Conservation (phyloP, 179 eudicot species). For the Vitellaria paradoxa region DNA sequence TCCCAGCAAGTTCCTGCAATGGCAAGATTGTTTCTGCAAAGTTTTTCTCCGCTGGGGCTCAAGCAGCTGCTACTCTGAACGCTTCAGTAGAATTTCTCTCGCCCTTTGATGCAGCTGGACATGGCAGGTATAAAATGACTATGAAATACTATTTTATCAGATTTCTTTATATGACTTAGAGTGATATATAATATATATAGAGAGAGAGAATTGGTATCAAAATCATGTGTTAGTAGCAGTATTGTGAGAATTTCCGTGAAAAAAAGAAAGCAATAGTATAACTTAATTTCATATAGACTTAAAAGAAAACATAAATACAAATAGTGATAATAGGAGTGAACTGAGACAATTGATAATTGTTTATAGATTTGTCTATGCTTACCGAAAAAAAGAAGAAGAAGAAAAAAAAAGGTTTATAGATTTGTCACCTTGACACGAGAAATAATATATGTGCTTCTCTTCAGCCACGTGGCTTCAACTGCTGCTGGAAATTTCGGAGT, state of each 20-base stretch:
- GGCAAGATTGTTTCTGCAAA: conserved; percentile 94
- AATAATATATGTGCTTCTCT: background rate
- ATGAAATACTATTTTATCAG: background rate
- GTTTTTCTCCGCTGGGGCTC: conserved; percentile 87
- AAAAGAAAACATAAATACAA: no score
- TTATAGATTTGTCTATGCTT: no score
- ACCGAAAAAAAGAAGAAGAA: background rate
- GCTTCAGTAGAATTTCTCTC: conserved; percentile 79
- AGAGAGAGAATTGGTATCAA: no score
- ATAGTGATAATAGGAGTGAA: no score
- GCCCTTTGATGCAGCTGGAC: conserved; percentile 91
- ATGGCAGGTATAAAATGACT: conserved; percentile 70
- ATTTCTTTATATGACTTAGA: no score
- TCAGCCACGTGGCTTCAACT: conserved; percentile 77
- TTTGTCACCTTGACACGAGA: conserved; percentile 20
- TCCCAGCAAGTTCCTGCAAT: conserved; percentile 73
- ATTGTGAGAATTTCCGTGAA: no score
- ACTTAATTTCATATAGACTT: no score
- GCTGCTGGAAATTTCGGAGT: conserved; percentile 92
- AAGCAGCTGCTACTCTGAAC: conserved; percentile 74
- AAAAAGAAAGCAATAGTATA: no score
- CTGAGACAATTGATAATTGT: no score
- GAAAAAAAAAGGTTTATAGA: conserved; percentile 14
- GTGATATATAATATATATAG: no score
- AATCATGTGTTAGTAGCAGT: no score